These are phyloP conservation scores for Ascochyta viciae-villosae DNA, from an alignment of 2,329 filamentous ascomycete genomes.

Conservation along the genomic window DNA sequence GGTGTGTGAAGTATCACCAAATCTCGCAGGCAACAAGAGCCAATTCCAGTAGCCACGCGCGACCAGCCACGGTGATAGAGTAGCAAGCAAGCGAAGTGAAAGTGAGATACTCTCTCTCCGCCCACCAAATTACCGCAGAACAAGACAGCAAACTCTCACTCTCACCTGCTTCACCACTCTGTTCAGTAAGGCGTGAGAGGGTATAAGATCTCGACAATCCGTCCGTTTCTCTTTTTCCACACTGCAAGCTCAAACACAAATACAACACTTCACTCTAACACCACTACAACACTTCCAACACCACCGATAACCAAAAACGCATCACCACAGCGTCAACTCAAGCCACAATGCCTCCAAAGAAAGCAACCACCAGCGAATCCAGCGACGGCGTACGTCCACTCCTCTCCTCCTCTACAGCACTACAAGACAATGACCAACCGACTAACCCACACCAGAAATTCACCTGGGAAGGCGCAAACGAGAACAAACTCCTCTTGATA, in stretches of 20 bases:
- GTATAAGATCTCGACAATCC: background rate
- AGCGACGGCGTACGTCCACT: background rate
- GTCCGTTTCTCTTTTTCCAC: background rate
- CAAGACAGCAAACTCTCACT: background rate
- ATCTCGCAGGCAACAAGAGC: too few relatives aligned
- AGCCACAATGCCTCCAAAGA: slow-evolving; percentile 12
- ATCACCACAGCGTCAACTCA: slow-evolving; percentile 29
- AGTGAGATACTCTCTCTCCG: background rate
- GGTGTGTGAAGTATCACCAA: too few relatives aligned
- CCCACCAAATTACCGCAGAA: background rate
- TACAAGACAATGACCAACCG: background rate
- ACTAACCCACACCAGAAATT: slow-evolving; percentile 9
- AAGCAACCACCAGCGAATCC: background rate
- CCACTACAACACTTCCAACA: background rate
- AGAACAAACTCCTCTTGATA: slow-evolving; percentile 31
- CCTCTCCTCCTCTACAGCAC: background rate
- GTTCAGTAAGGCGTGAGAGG: background rate
- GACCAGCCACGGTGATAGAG: background rate
- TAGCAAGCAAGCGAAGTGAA: slow-evolving; percentile 2
- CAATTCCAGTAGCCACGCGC: too few relatives aligned
- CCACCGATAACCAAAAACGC: background rate
- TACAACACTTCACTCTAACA: too few relatives aligned
- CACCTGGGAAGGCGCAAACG: slow-evolving; percentile 25
- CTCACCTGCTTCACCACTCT: background rate
- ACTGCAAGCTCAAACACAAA: background rate